These are phyloP conservation scores for Phytophthora quininea DNA, from an alignment of 352 stramenopile genomes.

Conservation along the genomic window DNA sequence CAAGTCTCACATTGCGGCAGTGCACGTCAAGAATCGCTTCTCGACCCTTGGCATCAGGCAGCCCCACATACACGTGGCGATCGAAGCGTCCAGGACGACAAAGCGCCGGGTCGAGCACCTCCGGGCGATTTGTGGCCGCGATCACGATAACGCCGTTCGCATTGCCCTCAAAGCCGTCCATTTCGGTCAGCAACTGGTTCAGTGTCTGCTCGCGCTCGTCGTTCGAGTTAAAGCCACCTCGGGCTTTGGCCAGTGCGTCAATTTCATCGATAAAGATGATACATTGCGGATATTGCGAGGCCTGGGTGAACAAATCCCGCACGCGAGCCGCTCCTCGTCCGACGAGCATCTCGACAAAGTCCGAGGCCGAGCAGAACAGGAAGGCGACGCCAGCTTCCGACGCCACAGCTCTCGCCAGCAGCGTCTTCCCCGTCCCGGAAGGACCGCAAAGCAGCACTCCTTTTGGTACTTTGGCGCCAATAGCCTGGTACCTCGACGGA, in stretches of 20 bases:
- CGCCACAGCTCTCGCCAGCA: constrained; percentile 93
- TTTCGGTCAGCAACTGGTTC: constrained; percentile 92
- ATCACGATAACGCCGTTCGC: constrained; percentile 94
- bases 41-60: constrained; percentile 92
- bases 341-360: constrained; percentile 98
- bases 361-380: constrained; percentile 95
- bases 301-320: constrained; percentile 94
- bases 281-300: constrained; percentile 93
- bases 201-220: constrained; percentile 97
- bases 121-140: constrained; percentile 95
- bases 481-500: constrained; percentile 90
- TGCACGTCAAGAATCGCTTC: constrained; percentile 83
- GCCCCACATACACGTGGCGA: constrained; percentile 94
- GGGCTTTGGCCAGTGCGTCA: constrained; percentile 91
- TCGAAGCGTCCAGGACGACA: constrained; percentile 97
- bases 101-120: constrained; percentile 96
- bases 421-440: constrained; percentile 95
- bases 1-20: constrained; percentile 62
- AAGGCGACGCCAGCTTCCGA: constrained; percentile 95
- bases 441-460: constrained; percentile 94
- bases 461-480: constrained; percentile 93
- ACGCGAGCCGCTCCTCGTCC: constrained; percentile 94
- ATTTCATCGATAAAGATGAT: constrained; percentile 99
- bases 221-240: constrained; percentile 91
- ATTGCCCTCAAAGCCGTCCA: constrained; percentile 93